Conservation (phyloP, 208 protist genomes). For the Tritrichomonas musculus region DNA sequence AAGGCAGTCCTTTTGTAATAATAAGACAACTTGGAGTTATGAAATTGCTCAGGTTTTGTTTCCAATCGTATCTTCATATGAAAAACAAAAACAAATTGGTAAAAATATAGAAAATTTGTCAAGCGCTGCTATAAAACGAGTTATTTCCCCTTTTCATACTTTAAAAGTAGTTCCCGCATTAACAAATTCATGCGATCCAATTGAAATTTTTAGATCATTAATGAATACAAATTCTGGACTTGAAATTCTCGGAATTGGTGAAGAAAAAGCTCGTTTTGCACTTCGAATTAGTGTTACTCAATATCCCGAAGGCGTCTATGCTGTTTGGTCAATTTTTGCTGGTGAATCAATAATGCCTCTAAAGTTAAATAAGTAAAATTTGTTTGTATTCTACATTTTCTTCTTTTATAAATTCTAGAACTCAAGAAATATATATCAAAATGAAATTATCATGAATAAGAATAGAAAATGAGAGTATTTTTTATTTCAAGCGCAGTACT, state of each 20-base stretch:
- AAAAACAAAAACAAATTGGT: slow-evolving; percentile 6
- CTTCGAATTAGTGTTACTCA: background rate
- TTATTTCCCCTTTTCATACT: background rate
- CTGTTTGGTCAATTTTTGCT: background rate
- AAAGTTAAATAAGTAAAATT: background rate
- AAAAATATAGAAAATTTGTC: background rate
- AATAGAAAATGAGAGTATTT: no score
- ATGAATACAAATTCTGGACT: background rate
- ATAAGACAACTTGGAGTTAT: background rate
- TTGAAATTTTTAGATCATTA: background rate
- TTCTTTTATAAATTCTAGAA: no score
- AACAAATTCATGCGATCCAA: background rate
- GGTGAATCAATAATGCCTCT: background rate
- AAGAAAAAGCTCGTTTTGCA: background rate
- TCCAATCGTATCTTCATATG: background rate
- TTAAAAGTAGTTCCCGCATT: background rate
- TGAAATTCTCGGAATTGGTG: background rate
- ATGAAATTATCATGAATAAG: no score
- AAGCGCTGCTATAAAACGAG: background rate
- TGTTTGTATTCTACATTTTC: no score
- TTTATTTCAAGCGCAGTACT: no score
- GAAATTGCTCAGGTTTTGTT: background rate
- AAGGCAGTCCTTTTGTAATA: background rate
- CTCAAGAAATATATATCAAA: no score
- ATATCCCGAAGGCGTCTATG: background rate